Base-by-base conservation (phyloP, 192 early-diverging fungal species). In the Blastocladiella britannica region DNA sequence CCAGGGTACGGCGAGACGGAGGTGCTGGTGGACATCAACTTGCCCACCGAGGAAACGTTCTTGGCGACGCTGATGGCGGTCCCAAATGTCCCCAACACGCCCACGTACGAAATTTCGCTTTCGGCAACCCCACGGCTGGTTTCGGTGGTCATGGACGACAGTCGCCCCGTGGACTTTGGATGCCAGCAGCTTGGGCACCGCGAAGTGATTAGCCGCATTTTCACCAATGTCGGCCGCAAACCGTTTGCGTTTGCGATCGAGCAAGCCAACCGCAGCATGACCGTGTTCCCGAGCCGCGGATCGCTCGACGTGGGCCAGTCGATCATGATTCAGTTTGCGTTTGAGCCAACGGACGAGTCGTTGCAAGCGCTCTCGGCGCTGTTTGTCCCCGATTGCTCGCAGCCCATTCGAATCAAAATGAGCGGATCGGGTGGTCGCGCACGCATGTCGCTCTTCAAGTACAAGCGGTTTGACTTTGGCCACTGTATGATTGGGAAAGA, bases 401-500 rank as follows among this genome's bases (percentile, higher is more conserved):
- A 81, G 60, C 72, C 65, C 7, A 78, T 81, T 58, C 64, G 75
- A 26, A 55, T 81, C 20, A 76, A 79, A 54, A 73, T 81, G 65
- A 72, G 62, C 61, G 79, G 79, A 20, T 78, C 70, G 7, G 79
- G 79, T 22, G 79, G 79, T 2, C 70, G 67, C 58, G 70, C 75
- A 0, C 75, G 74, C 57, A 69, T 70, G 22, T 81, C 79, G 4
- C 59, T 81, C 5, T 51, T 65, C 7, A 66, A 71, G 55, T 79
- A 80, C 57, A 59, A 74, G 25, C 51, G 76, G 22, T 81, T 80
- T 62, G 79, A 81, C 59, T 81, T 81, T 58, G 79, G 79, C 24
- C 74, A 81, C 57, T 81, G 79, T 60, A 77, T 80, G 73, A 78
- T 79, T 43, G 79, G 79, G 24, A 81, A 81, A 43, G 75, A 81